Evolutionary conservation across 495 filamentous ascomycete species (phyloP).

Genomic region (Neurospora sp.): DNA sequence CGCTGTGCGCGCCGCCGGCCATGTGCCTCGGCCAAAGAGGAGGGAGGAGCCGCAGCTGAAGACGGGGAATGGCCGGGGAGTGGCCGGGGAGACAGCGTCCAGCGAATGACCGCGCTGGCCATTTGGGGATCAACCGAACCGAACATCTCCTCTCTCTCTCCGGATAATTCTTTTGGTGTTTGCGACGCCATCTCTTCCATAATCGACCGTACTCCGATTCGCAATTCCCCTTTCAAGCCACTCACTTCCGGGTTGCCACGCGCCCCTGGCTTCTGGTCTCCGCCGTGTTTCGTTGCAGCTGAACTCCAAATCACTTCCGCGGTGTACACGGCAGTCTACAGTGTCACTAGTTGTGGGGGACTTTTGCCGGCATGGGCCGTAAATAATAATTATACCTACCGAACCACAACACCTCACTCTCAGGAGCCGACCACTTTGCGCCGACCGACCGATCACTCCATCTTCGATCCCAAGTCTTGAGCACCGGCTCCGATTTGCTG

Average conservation of each 20-base stretch:
- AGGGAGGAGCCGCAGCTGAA: constrained; percentile 4
- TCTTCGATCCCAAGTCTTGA: background rate
- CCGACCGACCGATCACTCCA: background rate
- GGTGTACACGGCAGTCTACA: background rate
- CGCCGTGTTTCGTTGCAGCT: background rate
- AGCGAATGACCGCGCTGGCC: background rate
- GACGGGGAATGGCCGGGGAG: background rate
- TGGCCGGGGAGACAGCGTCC: background rate
- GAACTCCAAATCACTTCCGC: background rate
- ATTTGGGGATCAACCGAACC: background rate
- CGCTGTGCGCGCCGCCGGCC: constrained; percentile 2
- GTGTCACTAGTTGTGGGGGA: background rate
- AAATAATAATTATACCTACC: background rate
- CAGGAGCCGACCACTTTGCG: background rate
- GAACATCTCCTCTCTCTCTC: background rate
- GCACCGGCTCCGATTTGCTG: background rate
- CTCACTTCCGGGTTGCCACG: background rate
- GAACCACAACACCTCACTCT: background rate
- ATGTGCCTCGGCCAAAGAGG: constrained; percentile 19
- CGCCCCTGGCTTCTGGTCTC: background rate
- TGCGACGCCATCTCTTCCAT: background rate
- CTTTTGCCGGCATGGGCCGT: background rate
- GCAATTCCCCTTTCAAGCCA: background rate
- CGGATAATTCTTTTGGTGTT: background rate
- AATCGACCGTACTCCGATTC: background rate